Evolutionary conservation across 192 early-diverging fungal genomes (phyloP), one percentile per base, ranked within the genome.

Genomic region (Umbelopsis isabellina): DNA sequence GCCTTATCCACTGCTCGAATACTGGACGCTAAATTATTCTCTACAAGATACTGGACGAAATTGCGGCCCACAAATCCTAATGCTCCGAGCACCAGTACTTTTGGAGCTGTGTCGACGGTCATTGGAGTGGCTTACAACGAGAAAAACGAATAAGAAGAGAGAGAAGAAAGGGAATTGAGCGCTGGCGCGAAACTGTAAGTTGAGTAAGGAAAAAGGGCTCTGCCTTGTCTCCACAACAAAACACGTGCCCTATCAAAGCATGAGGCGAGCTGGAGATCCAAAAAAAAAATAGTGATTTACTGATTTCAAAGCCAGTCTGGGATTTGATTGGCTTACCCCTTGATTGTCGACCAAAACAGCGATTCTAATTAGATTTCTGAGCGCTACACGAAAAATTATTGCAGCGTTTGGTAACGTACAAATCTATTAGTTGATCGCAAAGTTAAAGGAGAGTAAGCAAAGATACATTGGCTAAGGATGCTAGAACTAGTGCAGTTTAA

Each of bases 11-110:
- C 91, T 47, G 94, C 93, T 21, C 93, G 77, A 69, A 95, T 83
- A 65, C 58, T 69, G 20, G 73, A 72, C 9, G 86, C 90, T 18
- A 93, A 78, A 45, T 90, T 75, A 71, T 92, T 86, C 22, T 89
- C 82, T 11, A 92, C 73, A 35, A 96, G 73, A 68, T 90, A 87
- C 53, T 84, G 66, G 41, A 93, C 86, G 49, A 95, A 83, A 75
- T 92, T 88, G 65, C 94, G 87, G 44, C 94, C 94, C 49, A 95
- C 87, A 72, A 95, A 94, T 41, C 94, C 94, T 64, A 91, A 85
- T 21, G 94, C 94, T 35, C 94, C 94, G 35, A 94, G 88, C 41
- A 93, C 80, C 35, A 94, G 87, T 47, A 94, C 88, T 50, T 84
- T 82, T 50, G 80, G 85, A 23, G 75, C 46, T 75, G 74, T 83